A percentile compares a stretch with the other conserved stretches of the same genome.
Evolutionary conservation across 164 flowering plant genomes (phyloP).

Genomic region (Tetracentron sinense): DNA sequence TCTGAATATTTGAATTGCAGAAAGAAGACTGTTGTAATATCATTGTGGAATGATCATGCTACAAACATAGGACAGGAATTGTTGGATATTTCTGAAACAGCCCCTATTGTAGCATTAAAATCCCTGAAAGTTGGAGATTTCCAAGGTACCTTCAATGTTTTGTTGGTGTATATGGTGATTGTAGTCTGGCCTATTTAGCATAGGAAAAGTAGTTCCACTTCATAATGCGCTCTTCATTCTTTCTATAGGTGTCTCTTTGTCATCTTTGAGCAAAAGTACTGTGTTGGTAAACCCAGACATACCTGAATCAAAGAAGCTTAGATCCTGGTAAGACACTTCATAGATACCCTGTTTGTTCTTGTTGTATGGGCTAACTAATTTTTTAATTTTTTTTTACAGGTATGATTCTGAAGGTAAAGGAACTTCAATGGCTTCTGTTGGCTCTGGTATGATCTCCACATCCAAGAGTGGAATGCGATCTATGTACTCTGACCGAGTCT

Average conservation of each 20-base stretch:
- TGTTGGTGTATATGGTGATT: neutral
- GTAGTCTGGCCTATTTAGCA: neutral
- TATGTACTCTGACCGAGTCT: constrained; percentile 71
- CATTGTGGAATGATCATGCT: constrained; percentile 92
- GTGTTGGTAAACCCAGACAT: constrained; percentile 69
- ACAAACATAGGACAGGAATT: constrained; percentile 78
- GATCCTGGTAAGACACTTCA: constrained; percentile 48
- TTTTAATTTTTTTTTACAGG: constrained; percentile 38
- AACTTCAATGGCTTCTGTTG: constrained; percentile 67
- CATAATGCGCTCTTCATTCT: neutral
- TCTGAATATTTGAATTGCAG: constrained; percentile 35
- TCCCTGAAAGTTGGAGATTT: constrained; percentile 86
- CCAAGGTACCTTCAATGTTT: constrained; percentile 49
- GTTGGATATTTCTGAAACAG: constrained; percentile 60
- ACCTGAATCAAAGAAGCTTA: constrained; percentile 77
- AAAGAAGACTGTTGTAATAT: constrained; percentile 79
- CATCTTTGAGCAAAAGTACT: constrained; percentile 59
- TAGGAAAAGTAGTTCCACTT: neutral
- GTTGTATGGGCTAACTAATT: neutral
- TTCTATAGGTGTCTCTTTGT: constrained; percentile 73
- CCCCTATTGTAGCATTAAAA: constrained; percentile 82
- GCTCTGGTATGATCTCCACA: constrained; percentile 49
- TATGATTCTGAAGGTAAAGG: constrained; percentile 88
- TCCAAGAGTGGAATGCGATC: constrained; percentile 51
- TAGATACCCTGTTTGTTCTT: neutral